Base-by-base conservation (phyloP, 768 basidiomycete species). In the Russula emetica region DNA sequence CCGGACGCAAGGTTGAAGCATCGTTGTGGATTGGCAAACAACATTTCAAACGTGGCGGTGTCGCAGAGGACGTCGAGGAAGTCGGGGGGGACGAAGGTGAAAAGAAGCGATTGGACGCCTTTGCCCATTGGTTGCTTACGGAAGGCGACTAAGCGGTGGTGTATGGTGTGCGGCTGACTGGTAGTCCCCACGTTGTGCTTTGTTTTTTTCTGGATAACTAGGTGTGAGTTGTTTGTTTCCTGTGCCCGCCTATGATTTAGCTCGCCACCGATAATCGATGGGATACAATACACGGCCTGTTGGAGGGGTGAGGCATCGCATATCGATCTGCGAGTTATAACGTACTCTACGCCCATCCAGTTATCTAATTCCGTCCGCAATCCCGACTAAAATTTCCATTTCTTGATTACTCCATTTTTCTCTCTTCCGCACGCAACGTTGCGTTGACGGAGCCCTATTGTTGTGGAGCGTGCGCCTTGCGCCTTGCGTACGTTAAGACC, bases 61-160 rank as follows among this genome's bases (percentile, higher is more conserved):
- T 77, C 28, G 82, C 81, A 3, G 86, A 87, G n/a, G 85, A 84
- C 1, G 60, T 79, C 2, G 85, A 82, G 60, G 86, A 80, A 26
- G 5, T 26, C 8, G 85, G 83, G 24, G 85, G 82, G 2, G 88
- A 84, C 5, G 90, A 87, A 56, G 86, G 82, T 47, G 92, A 97
- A 73, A 87, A 88, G 79, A 83, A 84, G 72, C 85, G 94, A 52
- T 74, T 98, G 71, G 94, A 96, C 59, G 83, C 86, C 73, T 97
- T 96, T 71, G 91, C 92, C 0, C 76, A 85, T 44, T 96, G 94
- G 94, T 78, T 97, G 52, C 80, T 94, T 76, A 81, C 82, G 10
- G 90, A 93, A 74, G 90, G 85, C 40, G 89, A 92, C 68, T 89
- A 69, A 72, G 28, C 36, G 3, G 24, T 16, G 20, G 8, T 34